Evolutionary conservation across 805 yeast genomes (phyloP), one percentile per base, ranked within the genome.

Genomic region (Isabelozyma gotoi): DNA sequence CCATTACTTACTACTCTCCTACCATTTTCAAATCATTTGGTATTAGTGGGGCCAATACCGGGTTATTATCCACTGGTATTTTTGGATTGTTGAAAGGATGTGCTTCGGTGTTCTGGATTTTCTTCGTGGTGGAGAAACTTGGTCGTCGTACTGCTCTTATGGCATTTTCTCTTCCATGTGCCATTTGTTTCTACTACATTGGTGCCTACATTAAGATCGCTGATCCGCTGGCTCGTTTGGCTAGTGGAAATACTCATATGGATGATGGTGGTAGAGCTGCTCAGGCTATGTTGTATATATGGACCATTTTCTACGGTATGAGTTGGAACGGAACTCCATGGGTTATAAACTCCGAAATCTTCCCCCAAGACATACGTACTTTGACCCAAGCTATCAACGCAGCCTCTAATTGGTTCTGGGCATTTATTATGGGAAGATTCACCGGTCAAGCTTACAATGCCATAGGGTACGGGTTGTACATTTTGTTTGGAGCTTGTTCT

Each of bases 1-100:
- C 80, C 33, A 65, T 77, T 40, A 75, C 72, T 36, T 78, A 78
- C 54, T 78, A 77, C 54, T 74, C 81, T n/a, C 80, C 80, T 18
- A 66, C 71, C 7, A 65, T 78, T 35, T 76, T 78, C 59, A 61
- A 68, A 47, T 66, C 78, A 3, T 64, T 78, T 44, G 82, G 83
- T 14, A 67, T 78, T 15, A 56, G 56, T 27, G 76, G 80, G 1
- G 55, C 71, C 6, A 63, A 71, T 38, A 71, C 79, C 1, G 70
- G 73, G 2, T 63, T 78, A 36, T 65, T 74, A 15, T 74, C 82
- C 3, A 77, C 81, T 6, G 82, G 82, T 41, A 60, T 77, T 42
- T 77, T 76, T 56, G 83, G 82, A 20, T 60, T 76, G 31, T 60
- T 76, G 37, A 77, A 77, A 49, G 74, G 68, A 12, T 61, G 62